Percentiles rank a stretch among this genome's conserved stretches.
Conservation (phyloP, 169 alveolate species). For the Fabrea salina region DNA sequence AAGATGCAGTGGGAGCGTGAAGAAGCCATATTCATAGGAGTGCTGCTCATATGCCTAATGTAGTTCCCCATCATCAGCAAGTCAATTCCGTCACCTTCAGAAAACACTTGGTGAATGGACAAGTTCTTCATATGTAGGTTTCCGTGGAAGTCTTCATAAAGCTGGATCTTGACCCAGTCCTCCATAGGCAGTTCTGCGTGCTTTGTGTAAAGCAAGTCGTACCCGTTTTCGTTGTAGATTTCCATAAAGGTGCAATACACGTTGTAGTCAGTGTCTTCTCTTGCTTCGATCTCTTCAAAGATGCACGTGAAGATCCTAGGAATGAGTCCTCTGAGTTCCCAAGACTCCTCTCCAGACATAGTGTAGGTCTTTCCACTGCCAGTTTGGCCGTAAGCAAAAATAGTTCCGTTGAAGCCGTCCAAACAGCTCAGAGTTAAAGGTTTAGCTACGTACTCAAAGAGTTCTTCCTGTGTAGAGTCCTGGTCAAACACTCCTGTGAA, state of each 20-base stretch:
- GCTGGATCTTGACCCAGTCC: conserved; percentile 73
- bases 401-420: conserved; percentile 73
- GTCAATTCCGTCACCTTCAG: conserved; percentile 79
- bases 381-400: conserved; percentile 74
- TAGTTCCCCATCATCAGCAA: conserved; percentile 78
- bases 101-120: conserved; percentile 60
- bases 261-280: conserved; percentile 46
- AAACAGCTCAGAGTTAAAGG: conserved; percentile 48
- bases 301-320: conserved; percentile 74
- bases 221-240: conserved; percentile 84
- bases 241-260: conserved; percentile 77
- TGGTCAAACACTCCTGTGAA: conserved; percentile 71
- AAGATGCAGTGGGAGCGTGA: conserved; percentile 50
- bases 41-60: conserved; percentile 41
- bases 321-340: conserved; percentile 77
- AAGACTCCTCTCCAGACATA: conserved; percentile 64
- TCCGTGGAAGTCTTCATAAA: conserved; percentile 73
- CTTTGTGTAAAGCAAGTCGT: conserved; percentile 73
- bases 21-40: conserved; percentile 43
- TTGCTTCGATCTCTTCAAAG: conserved; percentile 63
- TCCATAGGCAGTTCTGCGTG: conserved; percentile 70
- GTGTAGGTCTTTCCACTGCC: conserved; percentile 75
- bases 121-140: conserved; percentile 75
- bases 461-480: conserved; percentile 64
- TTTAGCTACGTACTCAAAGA: conserved; percentile 65